Evolutionary conservation across 1,284 basidiomycete species (phyloP).

Genomic region (Hymenochaete sp.): DNA sequence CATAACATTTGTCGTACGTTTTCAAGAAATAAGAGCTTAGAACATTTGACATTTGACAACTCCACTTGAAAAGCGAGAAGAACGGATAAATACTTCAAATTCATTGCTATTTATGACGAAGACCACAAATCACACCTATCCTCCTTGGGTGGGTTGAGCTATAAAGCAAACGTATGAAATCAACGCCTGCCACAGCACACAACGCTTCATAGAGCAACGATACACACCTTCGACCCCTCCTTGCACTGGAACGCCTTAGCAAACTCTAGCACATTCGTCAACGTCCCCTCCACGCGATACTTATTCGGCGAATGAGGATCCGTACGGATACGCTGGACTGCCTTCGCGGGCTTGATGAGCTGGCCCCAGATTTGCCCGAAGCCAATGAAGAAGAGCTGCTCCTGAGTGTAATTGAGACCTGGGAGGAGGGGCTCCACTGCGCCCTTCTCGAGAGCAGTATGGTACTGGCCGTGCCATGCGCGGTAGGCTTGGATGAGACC

Average conservation of each 20-base stretch:
- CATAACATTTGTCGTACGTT: no score
- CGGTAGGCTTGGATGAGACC: constrained; percentile 79
- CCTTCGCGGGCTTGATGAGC: constrained; percentile 67
- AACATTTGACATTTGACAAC: no score
- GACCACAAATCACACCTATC: constrained; percentile 16
- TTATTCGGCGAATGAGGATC: constrained; percentile 83
- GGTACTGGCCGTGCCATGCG: constrained; percentile 76
- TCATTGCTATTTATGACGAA: no score
- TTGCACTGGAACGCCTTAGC: constrained; percentile 71
- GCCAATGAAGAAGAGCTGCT: constrained; percentile 87
- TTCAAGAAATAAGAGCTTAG: no score
- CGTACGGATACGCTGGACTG: constrained; percentile 70
- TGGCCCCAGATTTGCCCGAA: constrained; percentile 75
- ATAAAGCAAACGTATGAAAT: background rate
- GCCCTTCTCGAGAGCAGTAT: constrained; percentile 43
- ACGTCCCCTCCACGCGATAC: constrained; percentile 76
- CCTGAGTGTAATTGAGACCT: constrained; percentile 78
- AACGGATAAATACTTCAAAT: no score
- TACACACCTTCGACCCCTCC: constrained; percentile 53
- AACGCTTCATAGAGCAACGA: constrained; percentile 1
- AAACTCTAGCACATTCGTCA: constrained; percentile 74
- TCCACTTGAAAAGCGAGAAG: no score
- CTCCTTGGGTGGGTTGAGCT: constrained; percentile 22
- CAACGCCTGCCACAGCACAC: background rate
- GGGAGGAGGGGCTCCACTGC: constrained; percentile 63